These are phyloP conservation scores for Sphaerobolus stellatus DNA, from an alignment of 1,284 basidiomycete species.

Conservation along the genomic window DNA sequence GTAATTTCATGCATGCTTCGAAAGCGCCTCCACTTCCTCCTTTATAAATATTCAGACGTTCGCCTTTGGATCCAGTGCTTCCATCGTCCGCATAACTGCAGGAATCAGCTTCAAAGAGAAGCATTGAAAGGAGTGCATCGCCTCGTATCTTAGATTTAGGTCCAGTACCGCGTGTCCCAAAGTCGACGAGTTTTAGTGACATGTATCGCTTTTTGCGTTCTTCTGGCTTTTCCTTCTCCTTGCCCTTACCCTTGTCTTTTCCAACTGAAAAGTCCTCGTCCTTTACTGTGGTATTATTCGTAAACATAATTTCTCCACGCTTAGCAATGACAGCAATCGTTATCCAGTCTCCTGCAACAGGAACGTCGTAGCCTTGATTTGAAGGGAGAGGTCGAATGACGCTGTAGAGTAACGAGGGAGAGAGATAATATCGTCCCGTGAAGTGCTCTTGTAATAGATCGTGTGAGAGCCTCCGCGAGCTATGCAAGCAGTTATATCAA, in stretches of 20 bases:
- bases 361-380: slow-evolving; percentile 85
- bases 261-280: slow-evolving; percentile 19
- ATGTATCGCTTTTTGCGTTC: slow-evolving; percentile 73
- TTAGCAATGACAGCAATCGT: slow-evolving; percentile 89
- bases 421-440: slow-evolving; percentile 80
- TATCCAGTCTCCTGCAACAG: slow-evolving; percentile 89
- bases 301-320: slow-evolving; percentile 70
- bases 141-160: slow-evolving; percentile 53
- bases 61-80: slow-evolving; percentile 39
- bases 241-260: slow-evolving; percentile 36
- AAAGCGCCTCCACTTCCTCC: slow-evolving; percentile 93
- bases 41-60: slow-evolving; percentile 59
- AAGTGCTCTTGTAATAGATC: slow-evolving; percentile 82
- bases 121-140: slow-evolving; percentile 78
- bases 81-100: slow-evolving; percentile 50
- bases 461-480: slow-evolving; percentile 73
- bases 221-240: slow-evolving; percentile 32
- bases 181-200: slow-evolving; percentile 83
- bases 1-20: slow-evolving; percentile 77
- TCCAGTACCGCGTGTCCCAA: slow-evolving; percentile 60
- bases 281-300: slow-evolving; percentile 33
- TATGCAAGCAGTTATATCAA: no score
- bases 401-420: slow-evolving; percentile 87
- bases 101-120: slow-evolving; percentile 87
- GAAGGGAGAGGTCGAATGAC: slow-evolving; percentile 73